Evolutionary conservation across 306 rosid species (phyloP), one percentile per base, ranked within the genome.

Genomic region (Cucumis cinereus): DNA sequence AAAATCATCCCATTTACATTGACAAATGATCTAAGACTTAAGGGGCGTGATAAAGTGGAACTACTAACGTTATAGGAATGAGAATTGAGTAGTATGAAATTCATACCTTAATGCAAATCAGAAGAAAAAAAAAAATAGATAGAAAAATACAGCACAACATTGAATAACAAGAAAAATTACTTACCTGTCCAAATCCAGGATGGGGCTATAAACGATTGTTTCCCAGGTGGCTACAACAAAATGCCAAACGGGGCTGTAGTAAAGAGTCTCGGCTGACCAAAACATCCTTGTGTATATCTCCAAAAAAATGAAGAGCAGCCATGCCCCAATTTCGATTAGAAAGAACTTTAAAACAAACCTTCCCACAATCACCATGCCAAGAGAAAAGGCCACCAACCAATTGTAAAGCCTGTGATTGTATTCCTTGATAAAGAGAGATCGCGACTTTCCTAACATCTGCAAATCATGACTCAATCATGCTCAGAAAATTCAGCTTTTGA

Each of bases 281-380:
- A 94, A 94, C 95, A 94, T 89, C 83, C 97, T 89, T 8, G 98
- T 91, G 84, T 94, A 92, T 35, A 92, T 94, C 89, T 94, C 97
- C 81, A 94, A 83, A 83, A 94, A 94, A 84, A 94, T 88, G 61
- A 94, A 94, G 80, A 94, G 94, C 49, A 86, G 60, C 98, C 98
- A 94, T 10, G 93, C 97, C 79, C 93, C 97, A 45, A 94, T 83
- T 86, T 94, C 97, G 23, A 94, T 77, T 86, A 94, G 80, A 58
- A 91, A 67, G 82, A 90, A 91, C 83, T 92, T 91, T 64, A 92
- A 76, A 66, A 94, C 67, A 76, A 94, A 91, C 79, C 98, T 91
- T 59, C 98, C 97, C 57, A 94, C 84, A 52, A 88, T 96, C 55
- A 94, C 97, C 97, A 91, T 90, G 72, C 83, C 87, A 62, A 94